phyloP scores from a whole-genome alignment of 306 rosid species.

The Cucurbita moschata region DNA sequence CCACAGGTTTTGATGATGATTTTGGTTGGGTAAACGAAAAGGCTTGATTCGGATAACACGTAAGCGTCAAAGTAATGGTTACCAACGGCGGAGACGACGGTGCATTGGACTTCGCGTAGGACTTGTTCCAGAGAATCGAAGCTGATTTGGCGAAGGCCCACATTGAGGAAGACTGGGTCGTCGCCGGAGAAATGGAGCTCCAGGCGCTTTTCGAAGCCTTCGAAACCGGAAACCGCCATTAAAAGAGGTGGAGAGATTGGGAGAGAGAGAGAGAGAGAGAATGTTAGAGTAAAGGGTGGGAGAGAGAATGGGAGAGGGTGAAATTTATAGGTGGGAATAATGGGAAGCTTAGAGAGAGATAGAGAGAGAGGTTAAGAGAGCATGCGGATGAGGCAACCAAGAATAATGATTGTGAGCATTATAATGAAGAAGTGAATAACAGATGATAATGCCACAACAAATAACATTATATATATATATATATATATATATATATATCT shows the following conservation, averaged over 20 bases:
- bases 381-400: conserved; percentile 98
- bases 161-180: conserved; percentile 22
- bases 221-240: conserved; percentile 75
- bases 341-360: not conserved
- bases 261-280: too few species aligned
- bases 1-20: conserved; percentile 95
- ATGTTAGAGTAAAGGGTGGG: not conserved
- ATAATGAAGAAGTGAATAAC: conserved; percentile 70
- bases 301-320: conserved; percentile 17
- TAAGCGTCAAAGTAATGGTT: conserved; percentile 73
- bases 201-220: conserved; percentile 82
- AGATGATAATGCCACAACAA: conserved; percentile 5
- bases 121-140: conserved; percentile 53
- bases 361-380: conserved; percentile 24
- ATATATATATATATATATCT: too few species aligned
- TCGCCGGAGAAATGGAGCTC: conserved; percentile 90
- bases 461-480: too few species aligned
- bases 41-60: conserved; percentile 88
- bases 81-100: conserved; percentile 89
- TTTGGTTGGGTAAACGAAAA: conserved; percentile 85
- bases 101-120: conserved; percentile 77
- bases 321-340: conserved; percentile 51
- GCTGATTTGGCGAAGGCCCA: conserved; percentile 30
- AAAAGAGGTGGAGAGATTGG: conserved; percentile 6
- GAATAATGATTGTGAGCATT: conserved; percentile 86